Evolutionary conservation across 768 basidiomycete species (phyloP).

Genomic region (Leccinum incarnatum): DNA sequence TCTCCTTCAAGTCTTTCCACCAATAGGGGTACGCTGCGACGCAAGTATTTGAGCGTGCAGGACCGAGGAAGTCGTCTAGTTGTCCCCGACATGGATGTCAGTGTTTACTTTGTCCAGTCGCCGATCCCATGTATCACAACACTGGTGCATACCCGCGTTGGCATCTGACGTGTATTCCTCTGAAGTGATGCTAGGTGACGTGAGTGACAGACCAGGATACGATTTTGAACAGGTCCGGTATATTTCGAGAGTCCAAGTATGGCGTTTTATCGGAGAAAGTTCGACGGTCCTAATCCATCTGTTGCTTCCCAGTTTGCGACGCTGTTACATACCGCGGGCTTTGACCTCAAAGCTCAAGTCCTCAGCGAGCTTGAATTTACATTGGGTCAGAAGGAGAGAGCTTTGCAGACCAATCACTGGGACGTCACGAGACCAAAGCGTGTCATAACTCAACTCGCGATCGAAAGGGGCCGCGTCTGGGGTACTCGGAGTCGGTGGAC

Average conservation of each 20-base stretch:
- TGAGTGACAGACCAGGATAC: conserved; percentile 76
- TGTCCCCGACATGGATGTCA: not conserved
- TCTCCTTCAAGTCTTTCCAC: conserved; percentile 60
- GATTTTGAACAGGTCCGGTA: conserved; percentile 81
- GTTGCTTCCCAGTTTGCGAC: conserved; percentile 54
- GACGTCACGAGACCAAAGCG: too few species aligned
- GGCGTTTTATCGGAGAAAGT: not conserved
- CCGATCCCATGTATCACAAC: conserved; percentile 88
- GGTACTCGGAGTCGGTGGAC: too few species aligned
- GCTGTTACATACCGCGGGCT: conserved; percentile 67
- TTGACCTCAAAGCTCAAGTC: conserved; percentile 31
- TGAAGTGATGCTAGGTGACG: conserved; percentile 49
- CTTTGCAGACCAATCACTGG: too few species aligned
- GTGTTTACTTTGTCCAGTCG: conserved; percentile 44
- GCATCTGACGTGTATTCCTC: not conserved
- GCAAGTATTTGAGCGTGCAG: conserved; percentile 85
- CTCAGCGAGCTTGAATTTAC: too few species aligned
- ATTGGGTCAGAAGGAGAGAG: too few species aligned
- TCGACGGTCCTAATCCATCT: not conserved
- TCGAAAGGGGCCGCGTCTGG: too few species aligned
- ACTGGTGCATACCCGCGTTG: conserved; percentile 45
- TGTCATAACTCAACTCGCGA: too few species aligned
- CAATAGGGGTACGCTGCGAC: conserved; percentile 83
- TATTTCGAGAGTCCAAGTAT: conserved; percentile 41
- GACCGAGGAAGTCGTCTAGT: conserved; percentile 46